phyloP scores from a whole-genome alignment of 2,329 filamentous ascomycete species.

The Fusarium abutilonis region DNA sequence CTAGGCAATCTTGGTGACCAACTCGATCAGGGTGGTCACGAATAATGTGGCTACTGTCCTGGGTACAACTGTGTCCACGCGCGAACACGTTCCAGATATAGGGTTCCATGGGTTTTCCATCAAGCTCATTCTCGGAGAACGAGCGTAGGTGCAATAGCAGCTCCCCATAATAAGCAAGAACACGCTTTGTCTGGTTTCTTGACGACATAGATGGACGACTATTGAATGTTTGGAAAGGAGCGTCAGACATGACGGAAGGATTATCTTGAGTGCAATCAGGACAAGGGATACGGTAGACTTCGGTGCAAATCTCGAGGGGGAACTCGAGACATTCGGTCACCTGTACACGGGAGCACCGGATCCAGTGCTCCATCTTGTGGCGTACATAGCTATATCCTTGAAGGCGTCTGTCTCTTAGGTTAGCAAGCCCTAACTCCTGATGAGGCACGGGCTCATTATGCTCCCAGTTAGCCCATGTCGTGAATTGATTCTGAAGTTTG shows the following conservation, averaged over 20 bases:
- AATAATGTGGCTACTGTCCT: conserved; percentile 2
- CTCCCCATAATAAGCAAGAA: neutral
- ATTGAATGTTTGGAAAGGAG: neutral
- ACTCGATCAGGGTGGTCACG: neutral
- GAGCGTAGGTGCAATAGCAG: neutral
- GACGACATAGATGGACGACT: neutral
- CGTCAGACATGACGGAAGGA: conserved; percentile 1
- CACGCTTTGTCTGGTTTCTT: neutral
- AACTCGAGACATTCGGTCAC: neutral
- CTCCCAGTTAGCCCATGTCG: conserved; percentile 2
- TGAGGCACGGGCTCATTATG: neutral
- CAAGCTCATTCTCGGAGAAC: conserved; percentile 1
- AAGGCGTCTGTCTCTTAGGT: neutral
- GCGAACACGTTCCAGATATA: neutral
- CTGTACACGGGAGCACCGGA: conserved; percentile 26
- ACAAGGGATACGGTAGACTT: conserved; percentile 26
- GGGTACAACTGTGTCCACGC: conserved; percentile 17
- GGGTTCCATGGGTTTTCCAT: neutral
- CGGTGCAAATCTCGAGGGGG: conserved; percentile 16
- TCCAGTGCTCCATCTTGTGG: conserved; percentile 20
- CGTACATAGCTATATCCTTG: conserved; percentile 15
- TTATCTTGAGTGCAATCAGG: conserved; percentile 28
- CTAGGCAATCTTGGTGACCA: neutral
- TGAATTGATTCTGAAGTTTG: neutral
- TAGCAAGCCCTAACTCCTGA: neutral